A percentile compares a stretch with the other conserved stretches of the same genome.
phyloP scores from a whole-genome alignment of 257 asterid species.

The Plectranthus barbatus region DNA sequence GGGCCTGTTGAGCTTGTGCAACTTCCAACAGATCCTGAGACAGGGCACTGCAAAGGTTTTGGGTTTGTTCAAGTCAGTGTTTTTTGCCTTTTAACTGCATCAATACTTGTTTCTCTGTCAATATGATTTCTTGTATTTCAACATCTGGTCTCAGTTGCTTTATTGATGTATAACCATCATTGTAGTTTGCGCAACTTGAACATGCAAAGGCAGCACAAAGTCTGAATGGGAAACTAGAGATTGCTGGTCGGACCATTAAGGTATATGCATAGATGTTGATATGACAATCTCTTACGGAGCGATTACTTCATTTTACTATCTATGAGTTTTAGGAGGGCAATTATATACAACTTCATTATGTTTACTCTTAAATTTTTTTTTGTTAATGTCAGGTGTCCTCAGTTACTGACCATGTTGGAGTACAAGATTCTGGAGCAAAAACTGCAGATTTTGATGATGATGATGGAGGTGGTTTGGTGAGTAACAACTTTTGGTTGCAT shows the following conservation, averaged over 20 bases:
- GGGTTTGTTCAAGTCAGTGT: slow-evolving; percentile 97
- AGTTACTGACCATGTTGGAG: slow-evolving; percentile 81
- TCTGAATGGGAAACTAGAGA: slow-evolving; percentile 86
- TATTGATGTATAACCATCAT: slow-evolving; percentile 2
- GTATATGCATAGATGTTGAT: slow-evolving; percentile 22
- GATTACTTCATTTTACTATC: not conserved
- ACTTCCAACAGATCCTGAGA: slow-evolving; percentile 96
- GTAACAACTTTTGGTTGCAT: slow-evolving; percentile 19
- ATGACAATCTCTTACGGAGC: not conserved
- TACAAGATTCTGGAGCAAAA: slow-evolving; percentile 82
- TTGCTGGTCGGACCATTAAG: slow-evolving; percentile 96
- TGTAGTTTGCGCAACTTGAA: slow-evolving; percentile 79
- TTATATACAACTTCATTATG: not conserved
- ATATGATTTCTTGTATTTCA: not conserved
- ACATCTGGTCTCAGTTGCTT: not conserved
- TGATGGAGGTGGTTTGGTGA: slow-evolving; percentile 98
- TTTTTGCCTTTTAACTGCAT: slow-evolving; percentile 5
- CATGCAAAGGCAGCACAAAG: slow-evolving; percentile 95
- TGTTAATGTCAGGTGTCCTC: slow-evolving; percentile 70
- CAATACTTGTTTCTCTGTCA: not conserved
- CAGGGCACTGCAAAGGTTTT: slow-evolving; percentile 99
- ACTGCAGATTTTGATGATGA: slow-evolving; percentile 99
- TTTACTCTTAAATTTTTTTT: not conserved
- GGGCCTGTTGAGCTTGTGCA: slow-evolving; percentile 98
- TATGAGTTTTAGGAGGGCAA: not conserved